Conservation (phyloP, 371 early-diverging fungal genomes). For the Spraguea lophii region DNA sequence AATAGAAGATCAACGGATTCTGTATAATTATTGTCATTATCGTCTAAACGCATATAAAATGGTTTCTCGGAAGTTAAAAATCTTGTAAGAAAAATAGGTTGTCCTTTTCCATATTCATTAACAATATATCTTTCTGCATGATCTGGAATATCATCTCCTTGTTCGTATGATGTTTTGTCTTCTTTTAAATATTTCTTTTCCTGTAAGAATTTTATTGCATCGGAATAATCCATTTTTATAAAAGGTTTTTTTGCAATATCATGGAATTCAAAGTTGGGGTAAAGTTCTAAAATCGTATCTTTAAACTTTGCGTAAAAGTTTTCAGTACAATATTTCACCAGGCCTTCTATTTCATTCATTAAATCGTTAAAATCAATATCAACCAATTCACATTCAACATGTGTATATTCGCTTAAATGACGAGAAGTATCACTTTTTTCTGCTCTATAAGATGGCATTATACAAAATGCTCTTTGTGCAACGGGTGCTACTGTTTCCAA, state of each 20-base stretch:
- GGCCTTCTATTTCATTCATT: conserved; percentile 64
- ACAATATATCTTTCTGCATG: conserved; percentile 89
- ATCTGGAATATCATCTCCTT: conserved; percentile 98
- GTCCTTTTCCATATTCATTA: conserved; percentile 60
- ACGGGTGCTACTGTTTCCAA: conserved; percentile 87
- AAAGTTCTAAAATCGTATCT: conserved; percentile 59
- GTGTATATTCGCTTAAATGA: conserved; percentile 91
- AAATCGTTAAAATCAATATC: conserved; percentile 78
- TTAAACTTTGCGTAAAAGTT: conserved; percentile 56
- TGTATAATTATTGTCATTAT: conserved; percentile 61
- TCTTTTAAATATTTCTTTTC: conserved; percentile 69
- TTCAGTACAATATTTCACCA: conserved; percentile 63
- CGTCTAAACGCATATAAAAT: conserved; percentile 91
- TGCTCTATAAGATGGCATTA: conserved; percentile 93
- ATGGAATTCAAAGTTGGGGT: conserved; percentile 67
- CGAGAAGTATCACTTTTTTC: conserved; percentile 95
- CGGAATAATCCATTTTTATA: conserved; percentile 75
- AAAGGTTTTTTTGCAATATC: conserved; percentile 55
- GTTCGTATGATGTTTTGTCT: conserved; percentile 64
- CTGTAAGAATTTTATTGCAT: conserved; percentile 81
- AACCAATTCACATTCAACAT: conserved; percentile 88
- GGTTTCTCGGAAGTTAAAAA: conserved; percentile 94
- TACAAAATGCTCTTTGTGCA: conserved; percentile 81
- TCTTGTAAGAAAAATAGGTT: conserved; percentile 79
- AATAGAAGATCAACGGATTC: conserved; percentile 91